These are phyloP conservation scores for Suillus subluteus DNA, from an alignment of 768 basidiomycete genomes.

Conservation along the genomic window DNA sequence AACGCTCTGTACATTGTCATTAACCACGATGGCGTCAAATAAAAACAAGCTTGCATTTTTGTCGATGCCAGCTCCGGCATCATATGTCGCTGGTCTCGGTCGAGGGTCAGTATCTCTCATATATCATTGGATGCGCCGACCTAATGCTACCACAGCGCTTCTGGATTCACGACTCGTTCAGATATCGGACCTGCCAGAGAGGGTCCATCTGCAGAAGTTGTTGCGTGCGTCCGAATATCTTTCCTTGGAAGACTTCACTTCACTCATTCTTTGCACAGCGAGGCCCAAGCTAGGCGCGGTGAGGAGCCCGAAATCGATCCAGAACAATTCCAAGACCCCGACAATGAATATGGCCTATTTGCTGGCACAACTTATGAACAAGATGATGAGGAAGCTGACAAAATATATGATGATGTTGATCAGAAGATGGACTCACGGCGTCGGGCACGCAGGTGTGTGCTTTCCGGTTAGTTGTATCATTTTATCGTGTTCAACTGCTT, in stretches of 20 bases:
- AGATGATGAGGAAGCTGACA: slow-evolving; percentile 97
- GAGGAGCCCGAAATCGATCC: slow-evolving; percentile 89
- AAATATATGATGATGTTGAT: slow-evolving; percentile 93
- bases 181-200: slow-evolving; percentile 99
- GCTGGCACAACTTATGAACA: slow-evolving; percentile 95
- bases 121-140: slow-evolving; percentile 7
- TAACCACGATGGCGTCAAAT: slow-evolving; percentile 43
- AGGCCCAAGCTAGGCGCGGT: slow-evolving; percentile 83
- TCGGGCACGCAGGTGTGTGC: slow-evolving; percentile 72
- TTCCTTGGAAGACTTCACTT: not conserved
- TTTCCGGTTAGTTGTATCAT: slow-evolving; percentile 44
- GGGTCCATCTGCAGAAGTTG: slow-evolving; percentile 87
- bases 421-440: slow-evolving; percentile 87
- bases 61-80: slow-evolving; percentile 93
- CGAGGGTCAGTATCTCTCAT: slow-evolving; percentile 67
- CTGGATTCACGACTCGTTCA: slow-evolving; percentile 96
- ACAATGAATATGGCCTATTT: slow-evolving; percentile 95
- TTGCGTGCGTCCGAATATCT: slow-evolving; percentile 64
- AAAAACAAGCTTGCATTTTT: slow-evolving; percentile 87
- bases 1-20: not conserved
- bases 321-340: slow-evolving; percentile 94
- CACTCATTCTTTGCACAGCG: slow-evolving; percentile 48
- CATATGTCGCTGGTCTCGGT: slow-evolving; percentile 98
- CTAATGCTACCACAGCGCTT: slow-evolving; percentile 60
- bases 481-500: slow-evolving; percentile 32